These are phyloP conservation scores for Populus euphratica DNA, from an alignment of 345 rosid species.

Conservation along the genomic window DNA sequence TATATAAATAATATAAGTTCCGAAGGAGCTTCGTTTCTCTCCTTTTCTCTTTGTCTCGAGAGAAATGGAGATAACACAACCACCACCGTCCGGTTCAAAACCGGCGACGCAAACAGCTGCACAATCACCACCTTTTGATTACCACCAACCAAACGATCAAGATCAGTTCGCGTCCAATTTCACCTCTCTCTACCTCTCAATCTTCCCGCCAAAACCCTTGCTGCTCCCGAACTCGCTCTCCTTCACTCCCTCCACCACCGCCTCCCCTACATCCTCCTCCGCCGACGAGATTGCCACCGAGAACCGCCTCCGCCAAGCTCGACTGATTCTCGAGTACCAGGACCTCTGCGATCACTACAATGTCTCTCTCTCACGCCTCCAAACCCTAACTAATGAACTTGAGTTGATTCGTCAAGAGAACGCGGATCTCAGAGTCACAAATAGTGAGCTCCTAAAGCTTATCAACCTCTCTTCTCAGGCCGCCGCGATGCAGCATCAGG, in stretches of 20 bases:
- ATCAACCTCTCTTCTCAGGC: slow-evolving; percentile 39
- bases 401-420: slow-evolving; percentile 18
- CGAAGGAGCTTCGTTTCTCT: neutral
- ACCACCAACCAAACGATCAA: slow-evolving; percentile 12
- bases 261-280: slow-evolving; percentile 28
- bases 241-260: slow-evolving; percentile 50
- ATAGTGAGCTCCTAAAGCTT: slow-evolving; percentile 11
- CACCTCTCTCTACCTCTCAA: slow-evolving; percentile 52
- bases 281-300: slow-evolving; percentile 37
- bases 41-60: neutral
- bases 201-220: slow-evolving; percentile 58
- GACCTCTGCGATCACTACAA: slow-evolving; percentile 63
- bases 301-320: slow-evolving; percentile 64
- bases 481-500: slow-evolving; percentile 15
- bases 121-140: slow-evolving; percentile 32
- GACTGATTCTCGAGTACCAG: slow-evolving; percentile 63
- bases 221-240: slow-evolving; percentile 40
- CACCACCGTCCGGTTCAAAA: slow-evolving; percentile 32
- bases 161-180: slow-evolving; percentile 48
- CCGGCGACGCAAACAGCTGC: slow-evolving; percentile 18
- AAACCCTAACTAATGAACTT: slow-evolving; percentile 26
- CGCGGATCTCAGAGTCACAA: slow-evolving; percentile 13
- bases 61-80: slow-evolving; percentile 36
- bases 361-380: slow-evolving; percentile 39
- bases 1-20: neutral